phyloP scores from a whole-genome alignment of 2,329 filamentous ascomycete species.

The Aplosporella prunicola region DNA sequence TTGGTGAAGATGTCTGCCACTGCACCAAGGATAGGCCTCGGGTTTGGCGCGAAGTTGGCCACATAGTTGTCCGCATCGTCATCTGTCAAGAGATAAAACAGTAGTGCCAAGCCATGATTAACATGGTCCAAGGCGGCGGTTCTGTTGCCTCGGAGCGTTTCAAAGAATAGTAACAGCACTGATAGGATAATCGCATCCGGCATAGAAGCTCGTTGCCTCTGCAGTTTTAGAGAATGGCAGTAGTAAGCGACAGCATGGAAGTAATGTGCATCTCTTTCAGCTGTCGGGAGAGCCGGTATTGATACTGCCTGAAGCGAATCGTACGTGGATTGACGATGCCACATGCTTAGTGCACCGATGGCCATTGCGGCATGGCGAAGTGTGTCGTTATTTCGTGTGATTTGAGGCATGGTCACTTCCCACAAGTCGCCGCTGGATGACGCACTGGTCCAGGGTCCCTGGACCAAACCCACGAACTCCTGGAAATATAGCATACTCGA shows the following conservation, averaged over 20 bases:
- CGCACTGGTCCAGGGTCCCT: background rate
- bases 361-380: background rate
- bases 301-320: background rate
- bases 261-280: background rate
- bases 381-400: background rate
- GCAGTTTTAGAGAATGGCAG: background rate
- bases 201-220: background rate
- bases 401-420: background rate
- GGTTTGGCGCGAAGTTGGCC: background rate
- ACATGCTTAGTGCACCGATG: background rate
- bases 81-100: background rate
- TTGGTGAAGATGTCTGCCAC: constrained; percentile 1
- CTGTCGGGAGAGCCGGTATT: background rate
- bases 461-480: background rate
- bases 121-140: background rate
- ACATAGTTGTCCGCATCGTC: background rate
- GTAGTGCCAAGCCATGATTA: constrained; percentile 1
- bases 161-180: background rate
- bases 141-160: constrained; percentile 2
- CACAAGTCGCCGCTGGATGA: background rate
- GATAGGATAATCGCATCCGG: background rate
- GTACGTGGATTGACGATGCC: background rate
- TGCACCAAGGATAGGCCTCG: background rate
- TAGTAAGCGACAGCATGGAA: constrained; percentile 1
- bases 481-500: constrained; percentile 1